Base-by-base conservation (phyloP, 257 asterid genomes). In the Solanum pinnatisectum region DNA sequence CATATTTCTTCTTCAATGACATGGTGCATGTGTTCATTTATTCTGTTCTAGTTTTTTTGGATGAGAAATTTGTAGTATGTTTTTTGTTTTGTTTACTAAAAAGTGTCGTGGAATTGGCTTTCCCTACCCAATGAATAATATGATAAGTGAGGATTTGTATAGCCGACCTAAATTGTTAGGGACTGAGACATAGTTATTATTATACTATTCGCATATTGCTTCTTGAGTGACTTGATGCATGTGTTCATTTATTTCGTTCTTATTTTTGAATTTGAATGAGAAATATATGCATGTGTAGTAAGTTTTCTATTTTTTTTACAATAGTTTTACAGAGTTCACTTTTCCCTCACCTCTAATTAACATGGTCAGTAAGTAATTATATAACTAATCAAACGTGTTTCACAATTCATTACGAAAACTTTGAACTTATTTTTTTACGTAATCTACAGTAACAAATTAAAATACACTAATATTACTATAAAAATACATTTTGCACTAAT, bases 61-160 rank as follows among this genome's bases (percentile, higher is more conserved):
- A n/a, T 65, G 72, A 65, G 72, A n/a, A 60, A 60, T 60, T 10
- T n/a, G 33, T n/a, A 65, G 33, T 10, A n/a, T 23, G 96, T 36
- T 96, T 89, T 97, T 97, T 81, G 96, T 97, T 30, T 92, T 89
- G 27, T 95, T 97, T 86, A 98, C 98, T 22, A 94, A 98, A 5
- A 90, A 91, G 27, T 91, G 98, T 30, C 97, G 92, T 30, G 98
- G 98, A 8, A 94, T 95, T 86, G 98, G 96, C 25, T 97, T 97
- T 82, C 98, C 98, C 25, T 88, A 93, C 40, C 90, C 94, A 15
- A 86, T 87, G 23, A 73, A 67, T 67, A 18, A 65, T 11, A 67
- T 67, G 36, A 13, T 12, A 1, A 67, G 20, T 25, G 70, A 63
- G 6, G 15, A 63, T 65, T 65, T 32, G 0, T 2, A 67, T 25